Evolutionary conservation across 768 basidiomycete genomes (phyloP), one percentile per base, ranked within the genome.

Genomic region (Clitopilus passeckerianus): DNA sequence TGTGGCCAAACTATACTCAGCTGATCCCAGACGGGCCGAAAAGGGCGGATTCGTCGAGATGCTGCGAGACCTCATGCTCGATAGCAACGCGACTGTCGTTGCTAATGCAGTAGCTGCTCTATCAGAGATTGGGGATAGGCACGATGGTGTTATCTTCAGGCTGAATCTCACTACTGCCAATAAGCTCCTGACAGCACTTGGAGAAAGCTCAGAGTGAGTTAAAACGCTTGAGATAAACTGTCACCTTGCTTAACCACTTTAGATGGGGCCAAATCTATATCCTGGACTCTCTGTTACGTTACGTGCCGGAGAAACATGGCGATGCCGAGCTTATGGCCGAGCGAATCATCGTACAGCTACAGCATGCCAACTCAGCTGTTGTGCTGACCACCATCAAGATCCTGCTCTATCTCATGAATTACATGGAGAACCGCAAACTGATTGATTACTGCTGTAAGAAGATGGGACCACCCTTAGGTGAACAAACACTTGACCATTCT

Each of bases 251-350:
- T 46, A 12, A 24, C 9, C 8, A 20, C n/a, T 12, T 37, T 23
- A 99, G 96, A 72, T 99, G 97, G 97, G 96, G 96, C 0, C 95
- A 98, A 72, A 94, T 98, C 56, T 99, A 98, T 69, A 98, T 99
- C 63, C 80, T 99, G 43, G 97, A 99, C 71, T 92, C 93, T 1
- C 73, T 99, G 30, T 73, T 99, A 58, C 91, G 95, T 37, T 98
- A 90, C 70, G 91, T 97, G n/a, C 97, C 97, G 4, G 89, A 94
- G 65, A 79, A 81, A 57, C 84, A 91, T 59, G 76, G 84, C 18
- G 97, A 99, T 68, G 97, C 97, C 9, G 93, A 97, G 72, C 77
- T 91, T 34, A 88, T 98, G 76, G 94, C 91, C n/a, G 97, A 99
- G 71, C 89, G 96, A 33, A 90, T 99, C 63, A 86, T 95, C 52